Base-by-base conservation (phyloP, 805 yeast genomes). In the Starmerella gropengiesseri region DNA sequence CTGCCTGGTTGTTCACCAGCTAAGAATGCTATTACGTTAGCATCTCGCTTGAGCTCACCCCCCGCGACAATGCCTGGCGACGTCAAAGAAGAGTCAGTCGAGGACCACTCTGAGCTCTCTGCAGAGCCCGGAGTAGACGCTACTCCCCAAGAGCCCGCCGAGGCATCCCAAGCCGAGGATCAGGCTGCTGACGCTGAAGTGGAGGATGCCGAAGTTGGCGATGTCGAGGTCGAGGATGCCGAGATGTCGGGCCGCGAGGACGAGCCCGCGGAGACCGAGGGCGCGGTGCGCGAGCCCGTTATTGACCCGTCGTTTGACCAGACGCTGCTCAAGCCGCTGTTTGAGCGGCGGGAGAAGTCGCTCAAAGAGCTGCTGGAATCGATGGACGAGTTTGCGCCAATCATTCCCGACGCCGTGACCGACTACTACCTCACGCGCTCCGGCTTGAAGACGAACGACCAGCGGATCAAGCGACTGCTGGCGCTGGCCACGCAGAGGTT, bases 401-500 rank as follows among this genome's bases (percentile, higher is more conserved):
- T 89, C 26, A 91, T 91, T 31, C 98, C 98, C 0, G 97, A 91
- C 59, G 87, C 94, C 0, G 96, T 91, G 9, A 82, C 95, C 0
- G 96, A 89, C 57, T 91, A 86, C 59, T 91, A 89, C 55, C 64
- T 89, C 40, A 75, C 84, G 19, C 79, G 80, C 55, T 80, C 85
- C 48, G 96, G 96, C 30, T 78, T 91, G 54, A 80, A 78, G 45
- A 75, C 91, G 21, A 70, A 79, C 30, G 94, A 89, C 58, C 65
- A 75, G 12, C 72, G 86, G 45, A 75, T 82, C 44, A 87, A 86
- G 60, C 69, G 97, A 41, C 65, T 91, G 28, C 67, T 91, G 37
- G 96, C 97, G 0, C 67, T 91, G 44, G 97, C 98, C 1, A 91
- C 98, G 0, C 98, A 93, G 57, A 91, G 91, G 58, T 91, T 91